Evolutionary conservation across 768 basidiomycete species (phyloP).

Genomic region (Auricularia sp.): DNA sequence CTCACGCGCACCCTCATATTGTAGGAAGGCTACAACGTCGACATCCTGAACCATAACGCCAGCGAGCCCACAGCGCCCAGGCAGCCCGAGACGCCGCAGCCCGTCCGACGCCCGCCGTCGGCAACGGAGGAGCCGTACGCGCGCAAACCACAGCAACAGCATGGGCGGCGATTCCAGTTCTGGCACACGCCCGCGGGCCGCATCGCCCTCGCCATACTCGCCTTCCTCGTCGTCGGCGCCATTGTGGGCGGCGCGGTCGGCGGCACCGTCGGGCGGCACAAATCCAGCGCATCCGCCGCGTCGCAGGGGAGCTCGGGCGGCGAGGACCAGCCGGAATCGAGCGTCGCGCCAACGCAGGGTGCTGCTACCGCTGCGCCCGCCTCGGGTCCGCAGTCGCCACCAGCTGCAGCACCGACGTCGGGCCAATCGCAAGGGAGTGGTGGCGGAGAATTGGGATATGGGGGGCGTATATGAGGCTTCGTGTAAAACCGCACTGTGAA

Average conservation of each 20-base stretch:
- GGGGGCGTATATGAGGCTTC: no score
- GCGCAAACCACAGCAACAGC: constrained; percentile 6
- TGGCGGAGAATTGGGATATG: no score
- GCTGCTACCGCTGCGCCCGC: no score
- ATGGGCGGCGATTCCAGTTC: constrained; percentile 25
- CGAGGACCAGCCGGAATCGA: not conserved
- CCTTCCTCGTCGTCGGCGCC: constrained; percentile 36
- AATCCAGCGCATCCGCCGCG: not conserved
- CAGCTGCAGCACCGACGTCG: no score
- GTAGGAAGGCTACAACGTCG: constrained; percentile 47
- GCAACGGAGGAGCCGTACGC: constrained; percentile 4
- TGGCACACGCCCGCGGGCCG: constrained; percentile 40
- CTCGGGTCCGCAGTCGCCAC: no score
- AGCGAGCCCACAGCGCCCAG: constrained; percentile 13
- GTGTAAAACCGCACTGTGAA: no score
- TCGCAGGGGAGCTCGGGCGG: not conserved
- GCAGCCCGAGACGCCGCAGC: constrained; percentile 4
- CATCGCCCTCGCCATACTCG: constrained; percentile 26
- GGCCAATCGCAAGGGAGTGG: no score
- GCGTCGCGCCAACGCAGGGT: no score
- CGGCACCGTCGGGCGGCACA: constrained; percentile 29
- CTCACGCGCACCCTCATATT: not conserved
- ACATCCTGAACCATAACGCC: constrained; percentile 23
- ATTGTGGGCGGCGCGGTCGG: constrained; percentile 52
- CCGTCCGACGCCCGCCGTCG: constrained; percentile 14